These are phyloP conservation scores for Pleomassaria siparia DNA, from an alignment of 2,329 filamentous ascomycete species.

Conservation along the genomic window DNA sequence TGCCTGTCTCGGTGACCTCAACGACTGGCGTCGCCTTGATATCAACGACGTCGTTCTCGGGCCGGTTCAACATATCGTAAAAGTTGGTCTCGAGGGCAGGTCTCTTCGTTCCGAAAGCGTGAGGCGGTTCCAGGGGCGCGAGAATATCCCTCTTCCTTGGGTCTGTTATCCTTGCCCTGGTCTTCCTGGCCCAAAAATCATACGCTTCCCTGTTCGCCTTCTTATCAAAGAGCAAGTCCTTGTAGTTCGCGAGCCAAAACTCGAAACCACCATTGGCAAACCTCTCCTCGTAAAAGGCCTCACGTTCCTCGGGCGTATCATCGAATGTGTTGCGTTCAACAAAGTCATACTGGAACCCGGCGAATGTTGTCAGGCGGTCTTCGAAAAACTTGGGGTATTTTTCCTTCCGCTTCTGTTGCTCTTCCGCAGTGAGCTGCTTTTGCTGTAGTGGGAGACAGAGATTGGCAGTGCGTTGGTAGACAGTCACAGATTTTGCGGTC, in stretches of 20 bases:
- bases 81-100: conserved; percentile 51
- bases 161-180: conserved; percentile 46
- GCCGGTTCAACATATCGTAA: conserved; percentile 49
- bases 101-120: conserved; percentile 52
- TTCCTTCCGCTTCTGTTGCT: conserved; percentile 51
- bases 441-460: conserved; percentile 64
- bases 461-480: conserved; percentile 70
- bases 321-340: conserved; percentile 56
- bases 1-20: conserved; percentile 42
- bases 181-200: conserved; percentile 51
- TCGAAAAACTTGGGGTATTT: conserved; percentile 53
- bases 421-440: conserved; percentile 49
- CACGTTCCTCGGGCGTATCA: conserved; percentile 45
- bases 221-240: conserved; percentile 44
- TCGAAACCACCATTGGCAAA: conserved; percentile 45
- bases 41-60: conserved; percentile 48
- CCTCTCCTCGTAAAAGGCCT: conserved; percentile 47
- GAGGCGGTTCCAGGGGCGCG: conserved; percentile 48
- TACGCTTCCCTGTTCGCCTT: conserved; percentile 49
- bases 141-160: conserved; percentile 49
- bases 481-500: conserved; percentile 52
- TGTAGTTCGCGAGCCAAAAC: conserved; percentile 48
- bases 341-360: conserved; percentile 62
- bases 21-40: conserved; percentile 46
- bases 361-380: conserved; percentile 56